A percentile compares a stretch with the other conserved stretches of the same genome.
phyloP scores from a whole-genome alignment of 768 basidiomycete species.

The Imleria badia region DNA sequence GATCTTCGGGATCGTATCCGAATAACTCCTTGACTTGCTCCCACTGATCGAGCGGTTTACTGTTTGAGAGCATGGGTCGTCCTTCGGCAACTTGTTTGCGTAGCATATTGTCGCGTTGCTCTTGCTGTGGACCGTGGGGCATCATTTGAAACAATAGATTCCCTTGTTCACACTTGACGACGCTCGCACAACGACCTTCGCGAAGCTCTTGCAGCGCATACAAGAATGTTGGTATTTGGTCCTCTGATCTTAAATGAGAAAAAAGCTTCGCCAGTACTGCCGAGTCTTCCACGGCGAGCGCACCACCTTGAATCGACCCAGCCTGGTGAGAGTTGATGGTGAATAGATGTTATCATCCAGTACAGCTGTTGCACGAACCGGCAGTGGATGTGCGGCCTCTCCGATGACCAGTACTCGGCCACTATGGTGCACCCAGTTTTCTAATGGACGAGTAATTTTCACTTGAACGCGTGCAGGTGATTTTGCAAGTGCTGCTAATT shows the following conservation, averaged over 20 bases:
- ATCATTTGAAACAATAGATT: slow-evolving; percentile 47
- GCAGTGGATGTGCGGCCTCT: slow-evolving; percentile 58
- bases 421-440: slow-evolving; percentile 49
- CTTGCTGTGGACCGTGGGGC: slow-evolving; percentile 43
- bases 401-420: slow-evolving; percentile 55
- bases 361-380: slow-evolving; percentile 37
- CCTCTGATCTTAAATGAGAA: slow-evolving; percentile 44
- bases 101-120: slow-evolving; percentile 44
- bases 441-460: slow-evolving; percentile 39
- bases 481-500: slow-evolving; percentile 37
- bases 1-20: slow-evolving; percentile 51
- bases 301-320: slow-evolving; percentile 50
- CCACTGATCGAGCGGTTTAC: slow-evolving; percentile 38
- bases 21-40: slow-evolving; percentile 51
- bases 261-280: slow-evolving; percentile 61
- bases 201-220: slow-evolving; percentile 59
- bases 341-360: neutral
- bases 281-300: slow-evolving; percentile 60
- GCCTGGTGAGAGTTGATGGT: slow-evolving; percentile 37
- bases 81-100: slow-evolving; percentile 44
- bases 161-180: slow-evolving; percentile 44
- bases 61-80: slow-evolving; percentile 40
- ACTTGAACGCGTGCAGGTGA: slow-evolving; percentile 39
- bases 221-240: slow-evolving; percentile 52
- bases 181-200: slow-evolving; percentile 47